phyloP scores from a whole-genome alignment of 2,329 filamentous ascomycete genomes.

The Amauroascus verrucosus region DNA sequence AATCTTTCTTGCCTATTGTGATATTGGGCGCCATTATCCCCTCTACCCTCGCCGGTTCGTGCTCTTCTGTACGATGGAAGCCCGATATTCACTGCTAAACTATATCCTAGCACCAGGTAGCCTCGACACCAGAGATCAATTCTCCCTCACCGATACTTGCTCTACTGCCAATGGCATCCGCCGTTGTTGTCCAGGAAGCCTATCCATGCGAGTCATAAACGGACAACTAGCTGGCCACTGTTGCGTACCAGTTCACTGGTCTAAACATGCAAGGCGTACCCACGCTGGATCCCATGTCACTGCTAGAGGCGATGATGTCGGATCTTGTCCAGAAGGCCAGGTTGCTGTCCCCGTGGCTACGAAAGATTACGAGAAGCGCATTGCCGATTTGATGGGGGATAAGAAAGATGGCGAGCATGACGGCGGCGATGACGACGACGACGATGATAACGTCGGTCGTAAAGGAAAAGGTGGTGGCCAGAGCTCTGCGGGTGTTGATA shows the following conservation, averaged over 20 bases:
- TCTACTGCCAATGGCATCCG: conserved; percentile 2
- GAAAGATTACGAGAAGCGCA: conserved; percentile 4
- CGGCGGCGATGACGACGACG: not conserved
- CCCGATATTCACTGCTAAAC: not conserved
- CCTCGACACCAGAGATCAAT: not conserved
- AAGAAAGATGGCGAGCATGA: not conserved
- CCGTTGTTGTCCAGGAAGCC: conserved; percentile 9
- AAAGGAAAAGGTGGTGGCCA: not conserved
- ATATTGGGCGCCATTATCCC: not conserved
- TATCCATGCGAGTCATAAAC: conserved; percentile 5
- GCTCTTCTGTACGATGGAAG: not conserved
- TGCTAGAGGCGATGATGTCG: not conserved
- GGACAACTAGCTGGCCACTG: conserved; percentile 7
- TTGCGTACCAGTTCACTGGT: conserved; percentile 7
- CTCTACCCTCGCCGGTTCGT: conserved; percentile 4
- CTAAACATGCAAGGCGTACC: not conserved
- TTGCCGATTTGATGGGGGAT: conserved; percentile 1
- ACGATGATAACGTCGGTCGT: not conserved
- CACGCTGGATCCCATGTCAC: not conserved
- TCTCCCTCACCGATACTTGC: not conserved
- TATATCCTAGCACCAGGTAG: not conserved
- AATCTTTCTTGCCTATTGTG: not conserved
- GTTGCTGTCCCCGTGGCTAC: conserved; percentile 8
- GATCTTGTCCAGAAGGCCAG: conserved; percentile 3
- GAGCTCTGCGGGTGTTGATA: not conserved